Evolutionary conservation across 306 rosid genomes (phyloP).

Genomic region (Cucumis cinereus): DNA sequence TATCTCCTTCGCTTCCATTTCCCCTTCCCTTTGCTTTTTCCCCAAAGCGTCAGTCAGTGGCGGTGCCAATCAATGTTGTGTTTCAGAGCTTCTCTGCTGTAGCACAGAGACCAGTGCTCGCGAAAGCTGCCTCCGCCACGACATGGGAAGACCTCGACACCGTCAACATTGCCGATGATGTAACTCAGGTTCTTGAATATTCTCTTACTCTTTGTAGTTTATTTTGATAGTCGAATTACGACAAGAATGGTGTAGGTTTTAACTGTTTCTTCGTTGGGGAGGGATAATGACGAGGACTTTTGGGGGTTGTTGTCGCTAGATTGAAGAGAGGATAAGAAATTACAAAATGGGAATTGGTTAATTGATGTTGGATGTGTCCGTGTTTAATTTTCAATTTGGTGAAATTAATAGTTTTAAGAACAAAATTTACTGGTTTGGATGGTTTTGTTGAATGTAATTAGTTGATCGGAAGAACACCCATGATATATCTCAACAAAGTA

Average conservation of each 20-base stretch:
- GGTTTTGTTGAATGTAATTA: slow-evolving; percentile 16
- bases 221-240: neutral
- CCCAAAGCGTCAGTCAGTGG: slow-evolving; percentile 9
- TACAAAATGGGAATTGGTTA: neutral
- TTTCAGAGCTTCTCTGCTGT: slow-evolving; percentile 1
- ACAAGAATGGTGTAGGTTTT: neutral
- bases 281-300: neutral
- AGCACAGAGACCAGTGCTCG: slow-evolving; percentile 7
- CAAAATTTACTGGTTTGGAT: neutral
- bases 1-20: slow-evolving; percentile 19
- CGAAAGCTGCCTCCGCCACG: slow-evolving; percentile 23
- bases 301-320: neutral
- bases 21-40: slow-evolving; percentile 14
- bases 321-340: neutral
- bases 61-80: slow-evolving; percentile 6
- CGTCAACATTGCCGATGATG: slow-evolving; percentile 87
- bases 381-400: neutral
- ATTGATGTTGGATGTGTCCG: neutral
- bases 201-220: neutral
- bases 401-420: neutral
- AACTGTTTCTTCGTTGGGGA: neutral
- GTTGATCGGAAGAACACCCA: slow-evolving; percentile 91
- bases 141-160: slow-evolving; percentile 46
- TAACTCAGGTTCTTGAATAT: slow-evolving; percentile 53
- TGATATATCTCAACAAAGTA: slow-evolving; percentile 87